Evolutionary conservation across 2,329 filamentous ascomycete genomes (phyloP).

Genomic region (Diaporthe nobilis): DNA sequence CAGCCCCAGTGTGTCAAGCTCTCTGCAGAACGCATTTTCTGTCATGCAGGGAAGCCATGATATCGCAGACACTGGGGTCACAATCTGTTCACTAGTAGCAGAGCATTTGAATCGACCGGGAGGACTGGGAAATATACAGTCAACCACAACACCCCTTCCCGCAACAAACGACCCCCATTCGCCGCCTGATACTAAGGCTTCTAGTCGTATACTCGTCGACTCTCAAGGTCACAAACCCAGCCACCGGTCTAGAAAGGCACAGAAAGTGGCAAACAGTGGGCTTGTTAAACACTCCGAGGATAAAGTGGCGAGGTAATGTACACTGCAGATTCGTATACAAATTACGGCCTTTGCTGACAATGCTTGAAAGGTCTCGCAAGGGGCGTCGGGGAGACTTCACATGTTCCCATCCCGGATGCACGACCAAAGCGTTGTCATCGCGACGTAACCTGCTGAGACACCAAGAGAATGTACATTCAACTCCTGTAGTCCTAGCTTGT

Average conservation of each 20-base stretch:
- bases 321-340: neutral
- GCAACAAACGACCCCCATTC: neutral
- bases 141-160: neutral
- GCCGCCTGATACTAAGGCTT: neutral
- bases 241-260: neutral
- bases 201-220: neutral
- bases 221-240: neutral
- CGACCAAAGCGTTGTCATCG: neutral
- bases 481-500: neutral
- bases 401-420: neutral
- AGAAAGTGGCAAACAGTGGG: neutral
- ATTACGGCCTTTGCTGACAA: neutral
- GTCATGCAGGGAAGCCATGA: neutral
- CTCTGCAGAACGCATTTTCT: neutral
- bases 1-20: neutral
- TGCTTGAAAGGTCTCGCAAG: neutral
- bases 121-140: neutral
- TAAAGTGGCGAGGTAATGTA: neutral
- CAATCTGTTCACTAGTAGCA: neutral
- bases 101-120: neutral
- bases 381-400: neutral
- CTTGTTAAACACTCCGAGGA: neutral
- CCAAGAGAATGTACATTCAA: neutral
- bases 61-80: neutral
- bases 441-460: constrained; percentile 1